phyloP scores from a whole-genome alignment of 2,329 filamentous ascomycete genomes.

The Cercospora brassicicola region DNA sequence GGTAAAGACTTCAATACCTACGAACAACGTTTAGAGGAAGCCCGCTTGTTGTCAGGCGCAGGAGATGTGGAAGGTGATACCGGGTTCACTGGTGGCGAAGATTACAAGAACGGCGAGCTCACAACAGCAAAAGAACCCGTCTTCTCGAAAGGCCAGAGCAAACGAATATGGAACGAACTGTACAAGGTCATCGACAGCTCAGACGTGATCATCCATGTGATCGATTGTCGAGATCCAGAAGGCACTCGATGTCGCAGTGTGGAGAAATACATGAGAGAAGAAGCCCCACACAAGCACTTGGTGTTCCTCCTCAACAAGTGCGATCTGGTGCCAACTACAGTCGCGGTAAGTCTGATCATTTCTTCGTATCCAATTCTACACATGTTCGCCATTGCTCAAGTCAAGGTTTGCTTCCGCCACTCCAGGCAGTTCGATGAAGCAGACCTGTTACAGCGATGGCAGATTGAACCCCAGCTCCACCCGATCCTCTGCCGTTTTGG shows the following conservation, averaged over 20 bases:
- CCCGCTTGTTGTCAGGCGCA: constrained; percentile 68
- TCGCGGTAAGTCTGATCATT: constrained; percentile 76
- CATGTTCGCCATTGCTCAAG: constrained; percentile 73
- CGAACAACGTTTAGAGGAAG: constrained; percentile 75
- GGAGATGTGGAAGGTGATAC: constrained; percentile 36
- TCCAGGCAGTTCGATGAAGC: constrained; percentile 66
- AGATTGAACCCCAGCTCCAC: constrained; percentile 72
- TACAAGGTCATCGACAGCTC: constrained; percentile 91
- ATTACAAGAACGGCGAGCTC: constrained; percentile 40
- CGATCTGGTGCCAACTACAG: constrained; percentile 85
- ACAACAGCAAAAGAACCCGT: constrained; percentile 63
- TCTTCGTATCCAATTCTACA: constrained; percentile 16
- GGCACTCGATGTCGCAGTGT: constrained; percentile 87
- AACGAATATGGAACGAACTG: constrained; percentile 95
- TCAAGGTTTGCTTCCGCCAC: constrained; percentile 73
- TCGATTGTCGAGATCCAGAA: constrained; percentile 84
- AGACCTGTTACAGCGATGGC: constrained; percentile 99
- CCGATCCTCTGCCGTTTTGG: constrained; percentile 86
- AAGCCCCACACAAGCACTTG: constrained; percentile 94
- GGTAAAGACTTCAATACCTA: constrained; percentile 80
- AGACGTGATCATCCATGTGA: constrained; percentile 91
- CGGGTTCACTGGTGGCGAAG: constrained; percentile 18
- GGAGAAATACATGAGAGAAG: constrained; percentile 89
- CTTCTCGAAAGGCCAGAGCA: constrained; percentile 91
- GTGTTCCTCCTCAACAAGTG: constrained; percentile 88